These are phyloP conservation scores for Ambrosia hybrid DNA, from an alignment of 140 eudicot genomes.

Conservation along the genomic window DNA sequence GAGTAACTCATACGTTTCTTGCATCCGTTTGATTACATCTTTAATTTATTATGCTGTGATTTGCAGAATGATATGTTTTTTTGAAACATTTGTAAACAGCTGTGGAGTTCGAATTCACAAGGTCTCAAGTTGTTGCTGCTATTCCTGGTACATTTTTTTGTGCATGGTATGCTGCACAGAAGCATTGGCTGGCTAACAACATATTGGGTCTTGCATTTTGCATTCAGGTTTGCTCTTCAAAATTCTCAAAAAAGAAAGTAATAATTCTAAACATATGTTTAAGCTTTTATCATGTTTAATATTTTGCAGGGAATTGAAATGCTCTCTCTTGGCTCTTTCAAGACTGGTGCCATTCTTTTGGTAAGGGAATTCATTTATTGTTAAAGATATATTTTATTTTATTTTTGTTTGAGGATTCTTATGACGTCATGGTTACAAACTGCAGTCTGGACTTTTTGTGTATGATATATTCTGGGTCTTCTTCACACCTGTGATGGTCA, in stretches of 20 bases:
- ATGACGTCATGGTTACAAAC: slow-evolving; percentile 26
- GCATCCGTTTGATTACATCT: slow-evolving; percentile 21
- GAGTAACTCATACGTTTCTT: slow-evolving; percentile 14
- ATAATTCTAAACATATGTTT: background rate
- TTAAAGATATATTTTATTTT: background rate
- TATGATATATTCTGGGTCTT: slow-evolving; percentile 98
- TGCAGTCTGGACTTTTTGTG: slow-evolving; percentile 88
- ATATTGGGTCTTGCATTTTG: slow-evolving; percentile 89
- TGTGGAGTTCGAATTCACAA: slow-evolving; percentile 85
- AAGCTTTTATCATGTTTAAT: background rate
- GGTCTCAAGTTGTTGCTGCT: slow-evolving; percentile 80
- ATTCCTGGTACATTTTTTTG: slow-evolving; percentile 97
- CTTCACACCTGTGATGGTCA: slow-evolving; percentile 97
- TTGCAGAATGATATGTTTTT: slow-evolving; percentile 32
- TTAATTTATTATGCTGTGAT: slow-evolving; percentile 29
- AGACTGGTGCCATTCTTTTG: slow-evolving; percentile 93
- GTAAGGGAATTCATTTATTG: slow-evolving; percentile 35
- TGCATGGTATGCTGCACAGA: slow-evolving; percentile 94
- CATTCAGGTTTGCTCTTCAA: slow-evolving; percentile 66
- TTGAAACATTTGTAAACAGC: slow-evolving; percentile 58
- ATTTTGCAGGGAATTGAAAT: slow-evolving; percentile 87
- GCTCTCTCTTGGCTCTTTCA: slow-evolving; percentile 96
- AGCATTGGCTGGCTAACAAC: slow-evolving; percentile 98
- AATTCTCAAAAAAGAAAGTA: background rate
- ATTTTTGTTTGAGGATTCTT: slow-evolving; percentile 6